Evolutionary conservation across 441 rosid species (phyloP).

Genomic region (Theobroma grandiflorum): DNA sequence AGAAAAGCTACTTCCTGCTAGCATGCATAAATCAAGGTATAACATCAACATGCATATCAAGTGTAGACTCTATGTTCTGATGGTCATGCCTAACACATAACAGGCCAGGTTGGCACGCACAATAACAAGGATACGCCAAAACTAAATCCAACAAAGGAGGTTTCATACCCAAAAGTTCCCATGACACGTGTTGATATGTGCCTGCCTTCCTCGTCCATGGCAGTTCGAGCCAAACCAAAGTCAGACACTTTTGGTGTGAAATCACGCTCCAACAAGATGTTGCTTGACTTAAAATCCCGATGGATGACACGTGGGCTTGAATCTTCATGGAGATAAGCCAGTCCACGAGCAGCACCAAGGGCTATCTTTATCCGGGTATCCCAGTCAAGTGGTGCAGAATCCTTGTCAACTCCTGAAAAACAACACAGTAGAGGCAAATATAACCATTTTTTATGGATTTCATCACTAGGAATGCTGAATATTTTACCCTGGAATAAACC

Average conservation of each 20-base stretch:
- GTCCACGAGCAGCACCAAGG: conserved; percentile 92
- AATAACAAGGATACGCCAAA: background rate
- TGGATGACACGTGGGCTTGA: conserved; percentile 96
- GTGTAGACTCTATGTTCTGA: background rate
- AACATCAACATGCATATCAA: background rate
- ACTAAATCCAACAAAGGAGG: background rate
- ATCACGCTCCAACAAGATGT: conserved; percentile 91
- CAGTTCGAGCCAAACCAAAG: conserved; percentile 94
- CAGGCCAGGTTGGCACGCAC: background rate
- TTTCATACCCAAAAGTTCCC: conserved; percentile 93
- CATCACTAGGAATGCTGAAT: conserved; percentile 11
- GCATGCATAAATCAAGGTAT: background rate
- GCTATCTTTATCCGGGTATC: conserved; percentile 89
- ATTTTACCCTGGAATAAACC: background rate
- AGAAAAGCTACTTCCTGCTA: background rate
- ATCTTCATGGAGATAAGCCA: conserved; percentile 95
- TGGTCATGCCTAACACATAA: background rate
- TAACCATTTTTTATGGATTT: conserved; percentile 21
- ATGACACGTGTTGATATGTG: conserved; percentile 98
- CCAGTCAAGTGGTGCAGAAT: conserved; percentile 82
- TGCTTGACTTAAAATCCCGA: conserved; percentile 96
- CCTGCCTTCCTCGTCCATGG: conserved; percentile 83
- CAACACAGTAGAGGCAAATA: conserved; percentile 4
- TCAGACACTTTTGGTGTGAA: conserved; percentile 95
- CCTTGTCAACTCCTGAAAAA: conserved; percentile 72